Base-by-base conservation (phyloP, 2,329 filamentous ascomycete species). In the Aspergillus arachidicola region DNA sequence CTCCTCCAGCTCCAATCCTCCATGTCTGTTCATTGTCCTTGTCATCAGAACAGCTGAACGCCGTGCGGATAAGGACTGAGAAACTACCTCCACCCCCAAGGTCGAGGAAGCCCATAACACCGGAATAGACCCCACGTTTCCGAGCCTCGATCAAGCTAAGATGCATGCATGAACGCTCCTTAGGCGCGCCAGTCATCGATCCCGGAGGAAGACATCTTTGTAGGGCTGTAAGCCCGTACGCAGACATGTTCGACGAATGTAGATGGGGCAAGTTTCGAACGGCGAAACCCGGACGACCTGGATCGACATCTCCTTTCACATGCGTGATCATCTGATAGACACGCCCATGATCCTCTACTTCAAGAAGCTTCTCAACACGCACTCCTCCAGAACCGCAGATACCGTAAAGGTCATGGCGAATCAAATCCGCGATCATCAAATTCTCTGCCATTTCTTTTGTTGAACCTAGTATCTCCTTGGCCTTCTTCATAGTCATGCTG, bases 351-450 rank as follows among this genome's bases (percentile, higher is more conserved):
- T 97, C 93, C 77, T 97, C 94, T 0, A 98, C 91, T 63, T 89
- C 86, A 81, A 97, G 91, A 28, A 97, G 81, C 60, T 93, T 89
- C 16, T 89, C 87, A 1, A 97, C 93, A 6, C 80, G 76, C 1
- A 97, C 93, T 63, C 86, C 86, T 0, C 88, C 89, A 1, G 90
- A 85, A 6, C 91, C 92, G 64, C 90, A 92, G 10, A 96, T 89
- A n/a, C 89, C 88, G 76, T 96, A 91, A 14, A 98, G 82, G 76
- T 98, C 94, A 73, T 98, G 94, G 0, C 94, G 87, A n/a, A 97
- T 95, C 1, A 98, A 84, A 76, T 98, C 94, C 2, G 97, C 94
- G 71, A 98, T 97, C 95, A 98, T 98, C 28, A 98, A 85, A 73
- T 98, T 98, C 81, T 98, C 94, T 0, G 94, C 94, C 71, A 92